Conservation (phyloP, 2,329 filamentous ascomycete genomes). For the Beauveria asiatica region DNA sequence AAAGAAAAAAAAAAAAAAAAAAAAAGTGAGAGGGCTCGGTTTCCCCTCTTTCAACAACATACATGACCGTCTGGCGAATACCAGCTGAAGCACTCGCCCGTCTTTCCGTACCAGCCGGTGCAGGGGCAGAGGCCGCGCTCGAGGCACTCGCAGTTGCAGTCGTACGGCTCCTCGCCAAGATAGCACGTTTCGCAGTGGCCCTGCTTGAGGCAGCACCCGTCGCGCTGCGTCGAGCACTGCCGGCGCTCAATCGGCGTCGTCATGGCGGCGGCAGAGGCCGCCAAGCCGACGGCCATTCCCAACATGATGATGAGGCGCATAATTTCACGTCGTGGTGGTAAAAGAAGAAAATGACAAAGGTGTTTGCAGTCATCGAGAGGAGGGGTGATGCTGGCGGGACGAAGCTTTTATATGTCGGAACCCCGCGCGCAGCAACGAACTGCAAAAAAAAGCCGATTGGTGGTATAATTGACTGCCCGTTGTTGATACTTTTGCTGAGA, state of each 20-base stretch:
- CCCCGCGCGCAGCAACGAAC: neutral
- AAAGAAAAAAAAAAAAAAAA: neutral
- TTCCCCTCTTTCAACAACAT: neutral
- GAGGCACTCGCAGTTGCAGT: constrained; percentile 7
- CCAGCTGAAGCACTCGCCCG: constrained; percentile 4
- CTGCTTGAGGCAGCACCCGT: constrained; percentile 7
- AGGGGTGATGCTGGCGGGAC: neutral
- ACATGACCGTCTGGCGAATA: constrained; percentile 5
- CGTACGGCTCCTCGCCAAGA: neutral
- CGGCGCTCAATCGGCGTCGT: neutral
- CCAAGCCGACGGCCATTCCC: neutral
- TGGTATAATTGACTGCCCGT: neutral
- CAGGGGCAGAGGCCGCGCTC: constrained; percentile 5
- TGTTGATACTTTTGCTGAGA: neutral
- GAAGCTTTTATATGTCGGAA: too few species aligned
- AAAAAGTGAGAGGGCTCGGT: neutral
- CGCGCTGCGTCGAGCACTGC: constrained; percentile 6
- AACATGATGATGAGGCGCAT: constrained; percentile 3
- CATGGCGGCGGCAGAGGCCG: constrained; percentile 1
- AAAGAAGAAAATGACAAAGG: neutral
- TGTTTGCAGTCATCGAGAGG: too few species aligned
- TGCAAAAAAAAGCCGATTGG: neutral
- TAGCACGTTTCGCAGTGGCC: constrained; percentile 1
- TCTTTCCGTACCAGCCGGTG: neutral
- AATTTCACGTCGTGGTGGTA: neutral